phyloP scores from a whole-genome alignment of 2,329 filamentous ascomycete species.

The Hawksworthiomyces lignivorus region DNA sequence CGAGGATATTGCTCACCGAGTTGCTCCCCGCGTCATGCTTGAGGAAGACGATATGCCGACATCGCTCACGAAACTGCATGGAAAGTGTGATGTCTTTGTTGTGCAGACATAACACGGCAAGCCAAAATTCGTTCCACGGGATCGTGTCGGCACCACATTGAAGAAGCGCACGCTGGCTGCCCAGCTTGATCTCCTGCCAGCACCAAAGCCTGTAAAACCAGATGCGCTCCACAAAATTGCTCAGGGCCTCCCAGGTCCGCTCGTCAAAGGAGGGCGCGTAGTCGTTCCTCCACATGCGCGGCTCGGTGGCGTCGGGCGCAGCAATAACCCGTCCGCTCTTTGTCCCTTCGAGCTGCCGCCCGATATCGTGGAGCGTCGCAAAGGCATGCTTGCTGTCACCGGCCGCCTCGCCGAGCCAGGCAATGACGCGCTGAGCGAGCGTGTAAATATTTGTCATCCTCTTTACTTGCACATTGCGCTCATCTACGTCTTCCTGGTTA shows the following conservation, averaged over 20 bases:
- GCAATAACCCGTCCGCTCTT: constrained; percentile 4
- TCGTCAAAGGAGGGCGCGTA: not conserved
- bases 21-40: constrained; percentile 1
- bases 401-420: constrained; percentile 1
- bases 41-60: constrained; percentile 5
- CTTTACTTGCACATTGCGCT: not conserved
- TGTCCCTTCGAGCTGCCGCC: not conserved
- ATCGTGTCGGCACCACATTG: constrained; percentile 1
- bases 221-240: no score
- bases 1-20: constrained; percentile 3
- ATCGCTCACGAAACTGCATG: constrained; percentile 4
- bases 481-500: constrained; percentile 3
- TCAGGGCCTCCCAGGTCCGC: not conserved
- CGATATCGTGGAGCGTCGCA: not conserved
- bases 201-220: constrained; percentile 6
- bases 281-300: constrained; percentile 4
- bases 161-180: not conserved
- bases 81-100: constrained; percentile 5
- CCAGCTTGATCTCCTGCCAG: constrained; percentile 4
- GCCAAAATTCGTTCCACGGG: constrained; percentile 1
- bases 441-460: not conserved
- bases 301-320: constrained; percentile 1
- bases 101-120: no score
- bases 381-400: constrained; percentile 1
- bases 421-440: not conserved